Base-by-base conservation (phyloP, 345 rosid species). In the Hibiscus tridactylites region DNA sequence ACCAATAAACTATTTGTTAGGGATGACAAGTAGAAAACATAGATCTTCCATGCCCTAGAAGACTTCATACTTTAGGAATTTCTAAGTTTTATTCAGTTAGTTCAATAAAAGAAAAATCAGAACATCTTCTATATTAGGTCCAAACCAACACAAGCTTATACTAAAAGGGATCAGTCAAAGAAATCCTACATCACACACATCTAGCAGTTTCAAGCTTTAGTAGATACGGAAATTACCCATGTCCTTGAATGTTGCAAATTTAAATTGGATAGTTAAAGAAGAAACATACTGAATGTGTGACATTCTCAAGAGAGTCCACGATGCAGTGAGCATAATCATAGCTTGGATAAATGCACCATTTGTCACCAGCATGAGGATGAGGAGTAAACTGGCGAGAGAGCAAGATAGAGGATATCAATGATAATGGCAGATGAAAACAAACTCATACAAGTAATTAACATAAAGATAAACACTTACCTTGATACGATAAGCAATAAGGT, bases 281-380 rank as follows among this genome's bases (percentile, higher is more conserved):
- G 59, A 58, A 26, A 62, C 88, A 72, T 80, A 92, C 98, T 77
- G 97, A 96, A 76, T 92, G 99, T 0, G 99, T 96, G 76, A 96
- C 87, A 79, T 92, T 90, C 83, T 96, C 99, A 28, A 96, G 92
- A 78, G 98, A 89, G 80, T 96, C 99, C 73, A 96, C 98, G 11
- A 81, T 88, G 86, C 99, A 96, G 83, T 96, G 98, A 64, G 98
- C 89, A 83, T 86, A 86, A 83, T 90, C 96, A 72, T 90, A 90
- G 83, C 96, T 90, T 19, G 96, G 96, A 79, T 88, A 88, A 71
- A 96, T 85, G 69, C 99, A 89, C 99, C 99, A 96, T 82, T 89
- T 88, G 78, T 96, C 98, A 73, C 99, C 98, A 70, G 99, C 81
- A 87, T 88, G 97, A 70, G 99, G 98, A 81, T 91, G 99, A 54